A percentile compares a stretch with the other conserved stretches of the same genome.
These are phyloP conservation scores for Vicia villosa DNA, from an alignment of 306 rosid genomes.

Conservation along the genomic window DNA sequence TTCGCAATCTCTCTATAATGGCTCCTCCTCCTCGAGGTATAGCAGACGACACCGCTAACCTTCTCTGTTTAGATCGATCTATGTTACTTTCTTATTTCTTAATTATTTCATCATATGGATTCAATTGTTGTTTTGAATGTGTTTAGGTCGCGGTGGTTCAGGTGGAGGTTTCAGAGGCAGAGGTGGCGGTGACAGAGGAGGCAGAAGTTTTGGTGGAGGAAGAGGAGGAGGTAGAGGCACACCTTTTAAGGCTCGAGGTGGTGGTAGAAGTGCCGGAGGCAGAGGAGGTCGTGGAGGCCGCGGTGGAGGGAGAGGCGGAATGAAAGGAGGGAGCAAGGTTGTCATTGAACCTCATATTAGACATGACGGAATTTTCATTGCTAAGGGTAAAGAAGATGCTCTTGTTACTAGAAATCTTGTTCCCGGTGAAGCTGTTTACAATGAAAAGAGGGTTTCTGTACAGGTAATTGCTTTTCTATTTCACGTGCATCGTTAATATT, in stretches of 20 bases:
- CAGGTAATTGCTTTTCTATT: slow-evolving; percentile 50
- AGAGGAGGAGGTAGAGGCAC: slow-evolving; percentile 11
- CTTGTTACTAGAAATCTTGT: slow-evolving; percentile 87
- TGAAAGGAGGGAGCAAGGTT: slow-evolving; percentile 55
- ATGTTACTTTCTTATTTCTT: too few species aligned
- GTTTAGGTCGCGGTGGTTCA: slow-evolving; percentile 36
- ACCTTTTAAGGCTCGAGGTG: slow-evolving; percentile 20
- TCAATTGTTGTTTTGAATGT: background rate
- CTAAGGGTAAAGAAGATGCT: slow-evolving; percentile 93
- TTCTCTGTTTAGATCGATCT: background rate
- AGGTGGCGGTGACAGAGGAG: slow-evolving; percentile 36
- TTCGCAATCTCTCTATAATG: background rate
- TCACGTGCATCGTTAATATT: background rate
- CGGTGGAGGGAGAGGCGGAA: slow-evolving; percentile 27
- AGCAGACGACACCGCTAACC: background rate
- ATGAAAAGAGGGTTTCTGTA: slow-evolving; percentile 77
- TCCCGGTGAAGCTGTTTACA: slow-evolving; percentile 92
- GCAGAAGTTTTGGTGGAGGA: slow-evolving; percentile 38
- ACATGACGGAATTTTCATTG: slow-evolving; percentile 82
- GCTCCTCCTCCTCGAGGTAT: background rate
- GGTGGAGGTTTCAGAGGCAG: slow-evolving; percentile 37
- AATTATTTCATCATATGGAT: too few species aligned
- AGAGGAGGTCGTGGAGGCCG: slow-evolving; percentile 38
- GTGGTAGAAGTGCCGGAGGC: slow-evolving; percentile 13
- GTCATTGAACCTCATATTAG: slow-evolving; percentile 48